Evolutionary conservation across 257 asterid genomes (phyloP).

Genomic region (Nicotiana knightiana): DNA sequence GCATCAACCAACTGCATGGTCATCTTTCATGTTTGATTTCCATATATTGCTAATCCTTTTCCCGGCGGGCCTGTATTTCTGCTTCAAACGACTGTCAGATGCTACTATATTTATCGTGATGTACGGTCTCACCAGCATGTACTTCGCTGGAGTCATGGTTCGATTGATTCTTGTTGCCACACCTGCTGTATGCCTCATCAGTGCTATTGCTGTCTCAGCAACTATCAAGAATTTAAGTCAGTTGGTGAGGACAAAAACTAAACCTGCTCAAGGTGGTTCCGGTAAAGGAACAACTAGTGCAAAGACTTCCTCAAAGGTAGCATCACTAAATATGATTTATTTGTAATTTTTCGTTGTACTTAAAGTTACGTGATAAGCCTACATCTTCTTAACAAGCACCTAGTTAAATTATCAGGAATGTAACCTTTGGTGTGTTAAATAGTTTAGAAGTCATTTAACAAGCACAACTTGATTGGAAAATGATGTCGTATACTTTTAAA

Average conservation of each 20-base stretch:
- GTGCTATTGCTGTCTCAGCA: slow-evolving; percentile 98
- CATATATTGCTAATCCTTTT: slow-evolving; percentile 78
- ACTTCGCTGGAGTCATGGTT: slow-evolving; percentile 99
- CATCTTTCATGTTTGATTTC: slow-evolving; percentile 98
- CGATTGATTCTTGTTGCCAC: slow-evolving; percentile 96
- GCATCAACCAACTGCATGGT: slow-evolving; percentile 99
- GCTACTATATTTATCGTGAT: slow-evolving; percentile 92
- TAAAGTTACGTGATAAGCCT: not conserved
- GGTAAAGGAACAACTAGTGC: slow-evolving; percentile 60
- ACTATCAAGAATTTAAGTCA: slow-evolving; percentile 85
- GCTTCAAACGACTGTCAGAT: slow-evolving; percentile 95
- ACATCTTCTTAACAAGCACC: not conserved
- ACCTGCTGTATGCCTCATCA: slow-evolving; percentile 95
- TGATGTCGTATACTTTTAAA: not conserved
- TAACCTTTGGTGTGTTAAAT: not conserved
- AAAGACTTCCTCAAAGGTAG: slow-evolving; percentile 85
- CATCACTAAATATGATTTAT: not conserved
- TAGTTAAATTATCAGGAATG: not conserved
- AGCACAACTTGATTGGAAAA: not conserved
- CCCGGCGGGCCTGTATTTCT: slow-evolving; percentile 98
- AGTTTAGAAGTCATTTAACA: not conserved
- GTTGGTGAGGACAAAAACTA: slow-evolving; percentile 72
- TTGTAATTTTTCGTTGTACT: not conserved
- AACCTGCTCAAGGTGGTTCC: slow-evolving; percentile 43
- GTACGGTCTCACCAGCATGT: slow-evolving; percentile 99